Base-by-base conservation (phyloP, 106 monocot species). In the Acorus gramineus region DNA sequence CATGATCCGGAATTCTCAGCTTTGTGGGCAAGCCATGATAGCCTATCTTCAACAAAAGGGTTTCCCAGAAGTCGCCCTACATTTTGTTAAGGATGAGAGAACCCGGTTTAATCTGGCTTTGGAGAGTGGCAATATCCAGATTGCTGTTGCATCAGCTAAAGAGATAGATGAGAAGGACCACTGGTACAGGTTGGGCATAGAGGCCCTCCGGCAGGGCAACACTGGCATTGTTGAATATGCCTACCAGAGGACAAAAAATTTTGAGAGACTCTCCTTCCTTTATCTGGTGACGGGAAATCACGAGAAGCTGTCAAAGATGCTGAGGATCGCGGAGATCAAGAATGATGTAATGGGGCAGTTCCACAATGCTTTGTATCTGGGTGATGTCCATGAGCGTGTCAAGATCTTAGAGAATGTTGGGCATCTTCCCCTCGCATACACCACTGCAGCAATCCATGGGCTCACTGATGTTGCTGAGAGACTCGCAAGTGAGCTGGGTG, bases 341-440 rank as follows among this genome's bases (percentile, higher is more conserved):
- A 93, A 89, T 50, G 88, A 93, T 69, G 59, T 89, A 28, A 93
- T 93, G 93, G 93, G 93, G 9, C 93, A 93, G 74, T 93, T 93
- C 76, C 93, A 93, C 65, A 93, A 93, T 80, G 93, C 93, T 11
- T 71, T 93, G 68, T 93, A 93, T 74, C 71, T 93, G 11, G 93
- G 93, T 44, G 83, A 93, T 55, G 72, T 88, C 49, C 63, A 73
- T 47, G 88, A 93, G 59, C 63, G 88, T 1, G 80, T 93, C 8
- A 85, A 83, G 73, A 89, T 93, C 55, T 76, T 93, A 62, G 88
- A 93, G 72, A 85, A 80, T 69, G 76, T 85, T 56, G 88, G 85
- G 3, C 93, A 93, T 63, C 69, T 93, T 56, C 93, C 93, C 51
- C 88, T 93, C 57, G 93, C 93, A 8, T 93, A 85, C 70, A 57